phyloP scores from a whole-genome alignment of 2,329 filamentous ascomycete species.

The Cladobotryum mycophilum region DNA sequence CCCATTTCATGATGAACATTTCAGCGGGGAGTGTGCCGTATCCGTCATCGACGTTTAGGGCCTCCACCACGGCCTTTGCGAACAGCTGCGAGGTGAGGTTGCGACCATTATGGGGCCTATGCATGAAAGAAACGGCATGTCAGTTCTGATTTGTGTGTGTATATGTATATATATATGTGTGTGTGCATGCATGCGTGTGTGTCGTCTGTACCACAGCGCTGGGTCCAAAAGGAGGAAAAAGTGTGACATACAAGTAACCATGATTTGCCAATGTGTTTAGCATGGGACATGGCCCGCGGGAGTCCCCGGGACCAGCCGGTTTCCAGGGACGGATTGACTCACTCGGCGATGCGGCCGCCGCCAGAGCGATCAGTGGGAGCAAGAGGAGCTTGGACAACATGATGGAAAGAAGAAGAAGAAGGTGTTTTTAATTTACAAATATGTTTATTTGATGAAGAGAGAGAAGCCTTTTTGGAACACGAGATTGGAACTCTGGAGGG shows the following conservation, averaged over 20 bases:
- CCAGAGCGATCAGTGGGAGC: not conserved
- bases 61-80: constrained; percentile 14
- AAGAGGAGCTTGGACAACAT: too few species aligned
- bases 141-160: not conserved
- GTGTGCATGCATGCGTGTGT: too few species aligned
- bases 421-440: too few species aligned
- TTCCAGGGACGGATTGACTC: constrained; percentile 8
- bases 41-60: constrained; percentile 12
- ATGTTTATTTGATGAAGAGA: too few species aligned
- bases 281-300: constrained; percentile 18
- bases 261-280: constrained; percentile 20
- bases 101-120: constrained; percentile 15
- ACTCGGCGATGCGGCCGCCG: constrained; percentile 1
- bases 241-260: constrained; percentile 14
- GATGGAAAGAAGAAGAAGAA: too few species aligned
- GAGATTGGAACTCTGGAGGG: too few species aligned
- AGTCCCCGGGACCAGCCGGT: constrained; percentile 9
- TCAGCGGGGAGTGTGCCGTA: constrained; percentile 4
- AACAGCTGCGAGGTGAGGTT: constrained; percentile 15
- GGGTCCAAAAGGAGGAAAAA: too few species aligned
- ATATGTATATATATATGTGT: not conserved
- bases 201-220: too few species aligned
- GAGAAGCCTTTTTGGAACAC: too few species aligned
- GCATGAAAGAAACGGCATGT: too few species aligned
- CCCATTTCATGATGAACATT: constrained; percentile 8